Conservation (phyloP, 768 basidiomycete species). For the Mycena floridula region DNA sequence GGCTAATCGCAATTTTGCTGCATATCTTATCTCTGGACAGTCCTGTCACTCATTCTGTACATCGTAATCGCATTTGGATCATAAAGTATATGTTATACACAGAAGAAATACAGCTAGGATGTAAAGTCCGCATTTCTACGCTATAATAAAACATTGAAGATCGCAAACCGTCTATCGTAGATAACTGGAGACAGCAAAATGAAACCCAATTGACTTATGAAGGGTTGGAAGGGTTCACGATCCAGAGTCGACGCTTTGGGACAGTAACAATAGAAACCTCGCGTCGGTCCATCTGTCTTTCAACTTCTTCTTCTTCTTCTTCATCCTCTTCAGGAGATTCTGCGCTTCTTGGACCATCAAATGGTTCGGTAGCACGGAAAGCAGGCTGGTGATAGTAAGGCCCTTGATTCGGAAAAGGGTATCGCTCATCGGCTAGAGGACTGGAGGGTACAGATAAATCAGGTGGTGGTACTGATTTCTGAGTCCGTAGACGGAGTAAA, state of each 20-base stretch:
- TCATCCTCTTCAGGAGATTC: slow-evolving; percentile 56
- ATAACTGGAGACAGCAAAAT: no score
- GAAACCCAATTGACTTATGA: no score
- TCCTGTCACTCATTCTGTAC: no score
- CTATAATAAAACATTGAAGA: no score
- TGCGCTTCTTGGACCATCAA: slow-evolving; percentile 36
- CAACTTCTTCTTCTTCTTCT: slow-evolving; percentile 76
- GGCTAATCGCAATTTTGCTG: neutral
- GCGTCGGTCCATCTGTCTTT: slow-evolving; percentile 75
- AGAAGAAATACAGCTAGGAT: neutral
- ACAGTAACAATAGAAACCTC: slow-evolving; percentile 79
- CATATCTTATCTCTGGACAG: no score
- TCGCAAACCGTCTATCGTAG: no score
- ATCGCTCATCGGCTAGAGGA: slow-evolving; percentile 35
- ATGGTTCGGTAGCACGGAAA: slow-evolving; percentile 36
- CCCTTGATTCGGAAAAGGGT: slow-evolving; percentile 41
- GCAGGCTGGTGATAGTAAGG: slow-evolving; percentile 69
- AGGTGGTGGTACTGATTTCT: slow-evolving; percentile 19
- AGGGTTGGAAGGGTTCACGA: slow-evolving; percentile 70
- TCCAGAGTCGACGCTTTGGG: slow-evolving; percentile 69
- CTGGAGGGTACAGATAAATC: slow-evolving; percentile 32
- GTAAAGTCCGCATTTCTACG: neutral
- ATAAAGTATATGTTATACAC: neutral
- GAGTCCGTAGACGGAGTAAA: slow-evolving; percentile 35
- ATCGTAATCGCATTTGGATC: neutral